Evolutionary conservation across 2,329 filamentous ascomycete species (phyloP).

Genomic region (Ceratocystiopsis minuta): DNA sequence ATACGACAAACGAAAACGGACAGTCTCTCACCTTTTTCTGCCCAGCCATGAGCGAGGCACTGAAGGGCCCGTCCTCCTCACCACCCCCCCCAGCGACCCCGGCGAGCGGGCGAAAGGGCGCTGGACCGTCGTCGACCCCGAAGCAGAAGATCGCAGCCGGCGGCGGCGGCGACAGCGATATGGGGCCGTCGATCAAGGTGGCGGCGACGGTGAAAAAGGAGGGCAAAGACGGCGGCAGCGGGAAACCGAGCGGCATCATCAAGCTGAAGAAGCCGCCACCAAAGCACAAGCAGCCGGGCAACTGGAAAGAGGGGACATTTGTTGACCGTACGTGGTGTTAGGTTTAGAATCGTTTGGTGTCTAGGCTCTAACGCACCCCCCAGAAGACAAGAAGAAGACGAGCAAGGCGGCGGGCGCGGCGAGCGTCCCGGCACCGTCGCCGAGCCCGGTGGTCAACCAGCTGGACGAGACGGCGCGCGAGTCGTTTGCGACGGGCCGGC

Average conservation of each 20-base stretch:
- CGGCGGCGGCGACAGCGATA: no score
- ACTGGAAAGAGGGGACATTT: conserved; percentile 51
- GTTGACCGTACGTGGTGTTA: conserved; percentile 39
- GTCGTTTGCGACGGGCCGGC: conserved; percentile 65
- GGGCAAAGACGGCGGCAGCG: conserved; percentile 14
- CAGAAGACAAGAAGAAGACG: conserved; percentile 35
- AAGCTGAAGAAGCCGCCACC: conserved; percentile 46
- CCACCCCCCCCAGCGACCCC: no score
- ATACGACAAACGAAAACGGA: no score
- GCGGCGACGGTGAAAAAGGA: conserved; percentile 32
- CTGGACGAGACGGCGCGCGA: conserved; percentile 61
- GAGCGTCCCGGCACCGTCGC: conserved; percentile 25
- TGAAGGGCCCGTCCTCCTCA: no score
- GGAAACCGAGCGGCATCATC: conserved; percentile 27
- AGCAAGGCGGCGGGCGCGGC: conserved; percentile 20
- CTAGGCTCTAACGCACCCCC: not conserved
- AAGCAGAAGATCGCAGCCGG: no score
- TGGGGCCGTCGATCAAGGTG: conserved; percentile 32
- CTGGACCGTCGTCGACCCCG: no score
- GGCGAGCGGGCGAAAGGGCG: no score
- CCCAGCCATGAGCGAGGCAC: no score
- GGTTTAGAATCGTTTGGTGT: no score
- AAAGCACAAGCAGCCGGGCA: conserved; percentile 48
- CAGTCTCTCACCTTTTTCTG: no score
- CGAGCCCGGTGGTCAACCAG: conserved; percentile 41